A percentile compares a stretch with the other conserved stretches of the same genome.
These are phyloP conservation scores for Arthrobotrys musiformis DNA, from an alignment of 2,329 filamentous ascomycete genomes.

Conservation along the genomic window DNA sequence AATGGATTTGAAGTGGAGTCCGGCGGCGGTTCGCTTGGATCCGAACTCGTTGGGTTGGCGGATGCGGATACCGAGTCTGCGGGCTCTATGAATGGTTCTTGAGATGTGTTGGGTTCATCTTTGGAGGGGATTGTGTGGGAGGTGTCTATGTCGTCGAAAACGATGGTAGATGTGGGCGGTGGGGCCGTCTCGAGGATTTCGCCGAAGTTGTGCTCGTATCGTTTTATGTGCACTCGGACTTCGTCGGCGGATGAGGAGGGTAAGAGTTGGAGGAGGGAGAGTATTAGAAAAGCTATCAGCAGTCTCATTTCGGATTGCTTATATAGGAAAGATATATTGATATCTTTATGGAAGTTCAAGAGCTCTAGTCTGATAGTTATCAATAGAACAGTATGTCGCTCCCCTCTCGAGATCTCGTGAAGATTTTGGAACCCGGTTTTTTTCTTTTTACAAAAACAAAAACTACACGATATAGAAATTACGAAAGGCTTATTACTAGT, in stretches of 20 bases:
- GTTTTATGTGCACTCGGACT: background rate
- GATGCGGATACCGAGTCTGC: background rate
- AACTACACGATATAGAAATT: background rate
- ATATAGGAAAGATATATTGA: too few species aligned
- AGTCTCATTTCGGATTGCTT: slow-evolving; percentile 1
- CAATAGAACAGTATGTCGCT: too few species aligned
- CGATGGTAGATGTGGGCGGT: slow-evolving; percentile 1
- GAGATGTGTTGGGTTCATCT: background rate
- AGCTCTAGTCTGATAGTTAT: too few species aligned
- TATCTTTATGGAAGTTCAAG: too few species aligned
- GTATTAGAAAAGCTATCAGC: background rate
- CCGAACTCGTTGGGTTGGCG: background rate
- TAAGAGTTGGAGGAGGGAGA: background rate
- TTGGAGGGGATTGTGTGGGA: background rate
- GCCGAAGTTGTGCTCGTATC: background rate
- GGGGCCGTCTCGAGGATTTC: background rate
- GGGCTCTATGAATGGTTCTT: background rate
- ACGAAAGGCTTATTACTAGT: too few species aligned
- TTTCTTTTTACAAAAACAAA: background rate
- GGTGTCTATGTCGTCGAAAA: slow-evolving; percentile 12
- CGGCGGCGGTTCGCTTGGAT: background rate
- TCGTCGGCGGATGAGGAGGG: background rate
- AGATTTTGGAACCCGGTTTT: too few species aligned
- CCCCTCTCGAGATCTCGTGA: too few species aligned
- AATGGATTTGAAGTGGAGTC: background rate